Percentiles rank a stretch among this genome's conserved stretches.
Evolutionary conservation across 495 filamentous ascomycete species (phyloP).

Genomic region (Penicillium samsonianum): DNA sequence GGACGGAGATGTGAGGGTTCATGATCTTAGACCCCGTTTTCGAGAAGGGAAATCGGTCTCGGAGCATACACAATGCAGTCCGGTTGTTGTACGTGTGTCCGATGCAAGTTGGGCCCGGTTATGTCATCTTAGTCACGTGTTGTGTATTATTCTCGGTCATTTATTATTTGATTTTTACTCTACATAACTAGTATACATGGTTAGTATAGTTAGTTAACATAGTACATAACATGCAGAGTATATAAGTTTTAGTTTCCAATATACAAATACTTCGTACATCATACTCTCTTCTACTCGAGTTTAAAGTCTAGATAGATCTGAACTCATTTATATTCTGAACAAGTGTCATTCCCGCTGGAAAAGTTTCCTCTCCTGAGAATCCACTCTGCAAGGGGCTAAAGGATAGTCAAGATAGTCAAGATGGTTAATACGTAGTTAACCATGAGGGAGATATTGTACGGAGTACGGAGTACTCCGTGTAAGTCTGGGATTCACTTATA

Average conservation of each 20-base stretch:
- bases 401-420: neutral
- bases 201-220: no score
- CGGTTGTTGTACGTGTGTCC: conserved; percentile 4
- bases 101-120: neutral
- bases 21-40: conserved; percentile 37
- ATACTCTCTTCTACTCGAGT: neutral
- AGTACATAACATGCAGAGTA: no score
- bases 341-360: neutral
- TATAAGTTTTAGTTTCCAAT: neutral
- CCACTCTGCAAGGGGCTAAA: conserved; percentile 9
- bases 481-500: neutral
- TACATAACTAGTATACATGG: no score
- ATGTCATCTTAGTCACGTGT: conserved; percentile 10
- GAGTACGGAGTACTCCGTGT: no score
- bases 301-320: neutral
- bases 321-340: neutral
- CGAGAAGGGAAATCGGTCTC: conserved; percentile 13
- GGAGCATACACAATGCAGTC: conserved; percentile 18
- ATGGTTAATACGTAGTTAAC: no score
- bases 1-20: conserved; percentile 65
- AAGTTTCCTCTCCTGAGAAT: neutral
- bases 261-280: neutral
- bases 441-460: no score
- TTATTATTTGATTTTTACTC: no score
- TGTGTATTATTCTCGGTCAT: neutral